These are phyloP conservation scores for Aureobasidium sp. DNA, from an alignment of 2,329 filamentous ascomycete genomes.

Conservation along the genomic window DNA sequence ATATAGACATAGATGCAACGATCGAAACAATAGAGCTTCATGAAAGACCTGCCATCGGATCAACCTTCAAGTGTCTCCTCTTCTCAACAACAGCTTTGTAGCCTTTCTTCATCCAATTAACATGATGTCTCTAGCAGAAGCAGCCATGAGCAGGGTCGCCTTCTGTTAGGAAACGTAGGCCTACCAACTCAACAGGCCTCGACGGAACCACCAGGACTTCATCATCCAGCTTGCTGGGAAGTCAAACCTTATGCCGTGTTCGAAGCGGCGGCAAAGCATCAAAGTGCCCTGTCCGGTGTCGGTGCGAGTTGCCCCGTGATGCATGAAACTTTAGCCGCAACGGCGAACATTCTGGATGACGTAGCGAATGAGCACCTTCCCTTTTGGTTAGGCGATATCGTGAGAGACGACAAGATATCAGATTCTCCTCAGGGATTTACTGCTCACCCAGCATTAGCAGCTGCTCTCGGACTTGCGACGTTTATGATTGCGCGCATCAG, in stretches of 20 bases:
- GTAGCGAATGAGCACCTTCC: background rate
- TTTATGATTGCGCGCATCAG: too few relatives aligned
- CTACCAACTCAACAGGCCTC: too few relatives aligned
- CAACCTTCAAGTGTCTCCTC: background rate
- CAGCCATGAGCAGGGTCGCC: background rate
- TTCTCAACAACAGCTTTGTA: background rate
- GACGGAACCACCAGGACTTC: too few relatives aligned
- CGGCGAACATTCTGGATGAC: background rate
- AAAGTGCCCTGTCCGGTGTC: background rate
- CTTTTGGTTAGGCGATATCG: background rate
- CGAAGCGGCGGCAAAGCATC: background rate
- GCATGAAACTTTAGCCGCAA: conserved; percentile 6
- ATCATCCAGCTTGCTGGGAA: background rate
- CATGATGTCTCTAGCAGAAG: background rate
- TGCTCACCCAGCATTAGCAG: background rate
- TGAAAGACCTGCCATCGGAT: background rate
- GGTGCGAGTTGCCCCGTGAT: background rate
- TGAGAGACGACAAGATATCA: background rate
- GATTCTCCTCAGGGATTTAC: background rate
- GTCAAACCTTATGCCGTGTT: background rate
- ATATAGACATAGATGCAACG: background rate
- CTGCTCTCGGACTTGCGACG: background rate
- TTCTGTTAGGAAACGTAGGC: too few relatives aligned
- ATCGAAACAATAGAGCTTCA: background rate
- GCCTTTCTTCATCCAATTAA: background rate